A percentile compares a stretch with the other conserved stretches of the same genome.
These are phyloP conservation scores for Clarireedia sp. DNA, from an alignment of 2,329 filamentous ascomycete species.

Conservation along the genomic window DNA sequence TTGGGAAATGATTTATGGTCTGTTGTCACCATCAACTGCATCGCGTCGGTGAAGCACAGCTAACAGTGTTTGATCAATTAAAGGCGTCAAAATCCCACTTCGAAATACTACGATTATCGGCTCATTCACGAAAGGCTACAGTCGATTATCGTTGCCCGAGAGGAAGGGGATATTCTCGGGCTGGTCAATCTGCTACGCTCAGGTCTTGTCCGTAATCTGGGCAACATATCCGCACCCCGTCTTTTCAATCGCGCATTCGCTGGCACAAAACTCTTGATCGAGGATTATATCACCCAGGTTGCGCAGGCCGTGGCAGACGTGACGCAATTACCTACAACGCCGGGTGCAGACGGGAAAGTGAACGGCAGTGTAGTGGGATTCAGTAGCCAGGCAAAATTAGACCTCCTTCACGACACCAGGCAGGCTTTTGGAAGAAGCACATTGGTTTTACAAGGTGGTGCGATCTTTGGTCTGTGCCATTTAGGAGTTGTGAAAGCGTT, in stretches of 20 bases:
- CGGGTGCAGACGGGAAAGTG: constrained; percentile 34
- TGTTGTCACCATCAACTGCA: constrained; percentile 19
- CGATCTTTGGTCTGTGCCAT: constrained; percentile 86
- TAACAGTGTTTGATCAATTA: not conserved
- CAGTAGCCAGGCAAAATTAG: constrained; percentile 54
- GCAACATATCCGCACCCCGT: constrained; percentile 75
- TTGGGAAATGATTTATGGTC: constrained; percentile 77
- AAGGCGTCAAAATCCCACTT: constrained; percentile 75
- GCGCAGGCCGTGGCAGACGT: constrained; percentile 76
- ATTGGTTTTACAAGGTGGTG: constrained; percentile 79
- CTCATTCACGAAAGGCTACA: constrained; percentile 72
- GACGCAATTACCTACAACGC: constrained; percentile 53
- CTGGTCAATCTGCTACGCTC: constrained; percentile 75
- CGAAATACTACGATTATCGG: constrained; percentile 76
- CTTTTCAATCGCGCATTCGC: constrained; percentile 81
- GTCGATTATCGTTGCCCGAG: constrained; percentile 60
- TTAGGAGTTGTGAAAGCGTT: constrained; percentile 84
- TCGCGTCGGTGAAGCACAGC: not conserved
- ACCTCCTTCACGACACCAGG: constrained; percentile 78
- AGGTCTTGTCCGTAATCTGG: constrained; percentile 75
- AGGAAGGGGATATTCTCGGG: constrained; percentile 63
- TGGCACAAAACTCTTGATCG: constrained; percentile 83
- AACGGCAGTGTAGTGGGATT: constrained; percentile 32
- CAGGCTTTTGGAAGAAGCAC: constrained; percentile 84
- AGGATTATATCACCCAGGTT: constrained; percentile 81